Conservation (phyloP, 768 basidiomycete genomes). For the Paxillus ammoniavirescens region DNA sequence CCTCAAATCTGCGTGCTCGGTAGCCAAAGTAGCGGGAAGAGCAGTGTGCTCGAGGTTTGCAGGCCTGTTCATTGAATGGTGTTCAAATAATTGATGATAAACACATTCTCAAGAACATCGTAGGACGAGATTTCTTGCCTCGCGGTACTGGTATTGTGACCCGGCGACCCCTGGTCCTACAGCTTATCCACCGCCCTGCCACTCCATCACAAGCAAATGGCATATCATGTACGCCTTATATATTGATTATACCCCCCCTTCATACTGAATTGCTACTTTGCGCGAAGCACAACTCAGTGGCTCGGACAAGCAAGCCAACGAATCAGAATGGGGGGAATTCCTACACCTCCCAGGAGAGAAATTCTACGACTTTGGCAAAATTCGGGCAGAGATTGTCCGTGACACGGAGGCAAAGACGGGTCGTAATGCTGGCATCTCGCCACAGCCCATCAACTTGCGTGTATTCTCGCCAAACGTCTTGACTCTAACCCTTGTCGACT, state of each 20-base stretch:
- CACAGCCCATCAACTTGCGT: slow-evolving; percentile 94
- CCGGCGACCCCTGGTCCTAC: slow-evolving; percentile 90
- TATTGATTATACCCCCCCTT: neutral
- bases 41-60: slow-evolving; percentile 85
- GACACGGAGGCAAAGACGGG: slow-evolving; percentile 99
- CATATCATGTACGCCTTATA: slow-evolving; percentile 37
- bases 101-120: slow-evolving; percentile 71
- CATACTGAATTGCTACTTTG: neutral
- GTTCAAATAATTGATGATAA: slow-evolving; percentile 8
- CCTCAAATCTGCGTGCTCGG: slow-evolving; percentile 91
- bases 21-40: slow-evolving; percentile 91
- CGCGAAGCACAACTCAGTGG: slow-evolving; percentile 36
- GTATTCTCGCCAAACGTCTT: slow-evolving; percentile 97
- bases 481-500: slow-evolving; percentile 94
- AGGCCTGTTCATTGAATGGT: neutral
- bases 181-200: slow-evolving; percentile 86
- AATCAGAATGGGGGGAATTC: slow-evolving; percentile 99
- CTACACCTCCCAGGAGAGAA: slow-evolving; percentile 95
- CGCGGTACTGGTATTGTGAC: slow-evolving; percentile 99
- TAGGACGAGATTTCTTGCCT: slow-evolving; percentile 97
- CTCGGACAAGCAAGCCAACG: slow-evolving; percentile 76
- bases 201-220: slow-evolving; percentile 45
- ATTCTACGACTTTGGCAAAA: slow-evolving; percentile 97
- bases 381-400: slow-evolving; percentile 91
- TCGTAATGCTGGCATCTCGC: slow-evolving; percentile 97